phyloP scores from a whole-genome alignment of 2,329 filamentous ascomycete species.

The Alternaria sp. region DNA sequence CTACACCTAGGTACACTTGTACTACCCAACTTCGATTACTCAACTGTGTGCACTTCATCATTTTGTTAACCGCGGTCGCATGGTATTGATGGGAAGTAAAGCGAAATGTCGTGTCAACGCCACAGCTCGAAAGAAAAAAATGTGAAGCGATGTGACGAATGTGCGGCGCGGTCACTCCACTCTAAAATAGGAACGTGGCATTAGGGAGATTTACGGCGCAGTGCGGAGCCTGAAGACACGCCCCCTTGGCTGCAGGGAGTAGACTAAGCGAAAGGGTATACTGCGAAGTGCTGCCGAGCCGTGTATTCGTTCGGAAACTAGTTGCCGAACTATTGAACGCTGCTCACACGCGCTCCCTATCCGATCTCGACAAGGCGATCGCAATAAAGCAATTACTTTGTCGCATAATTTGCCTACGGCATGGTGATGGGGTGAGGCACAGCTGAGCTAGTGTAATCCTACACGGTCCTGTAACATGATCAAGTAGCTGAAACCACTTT shows the following conservation, averaged over 20 bases:
- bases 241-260: conserved; percentile 16
- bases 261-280: conserved; percentile 16
- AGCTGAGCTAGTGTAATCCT: conserved; percentile 23
- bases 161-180: conserved; percentile 18
- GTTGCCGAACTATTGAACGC: conserved; percentile 17
- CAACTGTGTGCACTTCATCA: background rate
- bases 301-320: conserved; percentile 15
- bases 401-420: background rate
- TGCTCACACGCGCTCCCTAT: conserved; percentile 7
- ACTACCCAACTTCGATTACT: conserved; percentile 1
- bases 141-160: conserved; percentile 10
- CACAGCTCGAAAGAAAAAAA: conserved; percentile 4
- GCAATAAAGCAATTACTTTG: conserved; percentile 1
- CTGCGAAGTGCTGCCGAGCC: conserved; percentile 20
- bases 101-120: background rate
- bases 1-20: conserved; percentile 6
- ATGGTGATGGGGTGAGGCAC: conserved; percentile 9
- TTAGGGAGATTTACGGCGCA: conserved; percentile 22
- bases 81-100: background rate
- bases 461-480: conserved; percentile 24
- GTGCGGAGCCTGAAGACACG: conserved; percentile 16
- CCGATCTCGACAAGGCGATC: conserved; percentile 7
- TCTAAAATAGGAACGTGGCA: conserved; percentile 25
- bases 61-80: background rate
- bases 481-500: conserved; percentile 24